Evolutionary conservation across 2,329 filamentous ascomycete genomes (phyloP).

Genomic region (Aspergillus hortae): DNA sequence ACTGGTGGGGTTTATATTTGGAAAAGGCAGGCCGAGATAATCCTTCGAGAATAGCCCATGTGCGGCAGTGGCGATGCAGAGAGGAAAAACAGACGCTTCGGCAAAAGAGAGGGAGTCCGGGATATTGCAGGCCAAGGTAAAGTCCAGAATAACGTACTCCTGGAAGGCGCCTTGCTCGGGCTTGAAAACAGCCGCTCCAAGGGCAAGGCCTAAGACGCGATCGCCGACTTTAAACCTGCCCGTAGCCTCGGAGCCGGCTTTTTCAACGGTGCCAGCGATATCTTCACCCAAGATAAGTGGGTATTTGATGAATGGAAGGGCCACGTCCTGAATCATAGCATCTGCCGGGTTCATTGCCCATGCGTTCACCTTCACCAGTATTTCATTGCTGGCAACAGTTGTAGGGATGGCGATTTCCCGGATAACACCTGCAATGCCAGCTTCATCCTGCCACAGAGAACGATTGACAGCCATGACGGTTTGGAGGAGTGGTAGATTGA

Average conservation of each 20-base stretch:
- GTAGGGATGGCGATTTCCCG: not conserved
- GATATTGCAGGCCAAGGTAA: not conserved
- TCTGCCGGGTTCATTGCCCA: slow-evolving; percentile 42
- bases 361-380: slow-evolving; percentile 38
- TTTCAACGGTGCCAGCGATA: slow-evolving; percentile 43
- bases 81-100: slow-evolving; percentile 5
- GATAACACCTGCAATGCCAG: not conserved
- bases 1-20: not conserved
- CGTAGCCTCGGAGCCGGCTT: slow-evolving; percentile 43
- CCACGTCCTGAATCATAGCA: slow-evolving; percentile 26
- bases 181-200: not conserved
- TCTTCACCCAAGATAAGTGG: slow-evolving; percentile 39
- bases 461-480: not conserved
- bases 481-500: too few species aligned
- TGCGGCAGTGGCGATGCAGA: slow-evolving; percentile 3
- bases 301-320: slow-evolving; percentile 26
- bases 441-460: slow-evolving; percentile 1
- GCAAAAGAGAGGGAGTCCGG: not conserved
- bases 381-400: slow-evolving; percentile 21
- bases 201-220: slow-evolving; percentile 35
- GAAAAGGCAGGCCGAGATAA: slow-evolving; percentile 5
- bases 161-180: slow-evolving; percentile 9
- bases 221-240: slow-evolving; percentile 40
- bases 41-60: slow-evolving; percentile 2
- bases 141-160: slow-evolving; percentile 4